A percentile compares a stretch with the other conserved stretches of the same genome.
phyloP scores from a whole-genome alignment of 192 early-diverging fungal genomes.

The Lobosporangium transversale region DNA sequence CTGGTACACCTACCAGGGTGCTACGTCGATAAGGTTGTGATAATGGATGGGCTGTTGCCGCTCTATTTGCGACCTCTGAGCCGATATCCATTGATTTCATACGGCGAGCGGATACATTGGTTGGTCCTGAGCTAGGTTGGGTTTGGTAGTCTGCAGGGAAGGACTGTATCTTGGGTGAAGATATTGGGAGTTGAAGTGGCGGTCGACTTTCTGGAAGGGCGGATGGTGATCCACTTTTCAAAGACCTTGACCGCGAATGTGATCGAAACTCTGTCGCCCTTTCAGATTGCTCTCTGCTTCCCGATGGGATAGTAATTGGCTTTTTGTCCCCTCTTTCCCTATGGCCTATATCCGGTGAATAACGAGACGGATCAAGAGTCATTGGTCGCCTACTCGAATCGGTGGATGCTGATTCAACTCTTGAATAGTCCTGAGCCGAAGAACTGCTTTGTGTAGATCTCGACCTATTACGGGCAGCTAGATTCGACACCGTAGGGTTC shows the following conservation, averaged over 20 bases:
- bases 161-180: constrained; percentile 20
- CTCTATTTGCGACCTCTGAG: constrained; percentile 14
- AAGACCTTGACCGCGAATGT: constrained; percentile 29
- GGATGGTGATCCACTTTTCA: constrained; percentile 31
- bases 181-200: constrained; percentile 41
- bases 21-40: constrained; percentile 41
- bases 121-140: constrained; percentile 17
- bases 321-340: constrained; percentile 30
- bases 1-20: constrained; percentile 32
- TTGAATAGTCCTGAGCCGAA: constrained; percentile 18
- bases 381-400: constrained; percentile 5
- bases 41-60: constrained; percentile 18
- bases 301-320: constrained; percentile 2
- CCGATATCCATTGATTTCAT: constrained; percentile 22
- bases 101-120: constrained; percentile 15
- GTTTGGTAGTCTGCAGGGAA: constrained; percentile 17
- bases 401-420: not conserved
- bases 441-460: constrained; percentile 17
- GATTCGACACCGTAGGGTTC: constrained; percentile 71
- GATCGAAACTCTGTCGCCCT: constrained; percentile 2
- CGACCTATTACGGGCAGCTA: constrained; percentile 31
- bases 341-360: constrained; percentile 7
- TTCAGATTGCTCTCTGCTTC: constrained; percentile 15
- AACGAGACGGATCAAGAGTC: constrained; percentile 16
- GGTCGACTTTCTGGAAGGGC: constrained; percentile 19